Percentiles rank a stretch among this genome's conserved stretches.
phyloP scores from a whole-genome alignment of 768 basidiomycete species.

The Flagelloscypha sp. region DNA sequence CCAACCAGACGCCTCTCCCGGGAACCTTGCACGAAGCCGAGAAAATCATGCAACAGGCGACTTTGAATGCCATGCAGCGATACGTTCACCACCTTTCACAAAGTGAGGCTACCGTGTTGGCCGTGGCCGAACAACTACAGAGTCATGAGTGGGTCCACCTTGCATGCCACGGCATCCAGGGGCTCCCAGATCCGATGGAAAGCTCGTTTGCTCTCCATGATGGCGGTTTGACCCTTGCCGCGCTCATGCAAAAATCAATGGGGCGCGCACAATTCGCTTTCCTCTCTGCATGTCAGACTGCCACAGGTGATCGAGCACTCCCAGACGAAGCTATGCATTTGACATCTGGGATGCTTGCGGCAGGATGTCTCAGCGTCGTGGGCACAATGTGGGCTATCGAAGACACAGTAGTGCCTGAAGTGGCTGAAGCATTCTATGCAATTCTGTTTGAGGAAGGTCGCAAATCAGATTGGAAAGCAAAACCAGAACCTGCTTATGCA shows the following conservation, averaged over 20 bases:
- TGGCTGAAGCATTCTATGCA: slow-evolving; percentile 10
- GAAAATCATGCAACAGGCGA: background rate
- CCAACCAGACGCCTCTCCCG: slow-evolving; percentile 8
- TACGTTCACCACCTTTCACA: background rate
- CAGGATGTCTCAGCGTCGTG: slow-evolving; percentile 23
- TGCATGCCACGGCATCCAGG: slow-evolving; percentile 22
- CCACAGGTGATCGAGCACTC: slow-evolving; percentile 14
- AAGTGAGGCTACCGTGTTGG: background rate
- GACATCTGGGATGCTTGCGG: slow-evolving; percentile 21
- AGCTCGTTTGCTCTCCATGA: slow-evolving; percentile 19
- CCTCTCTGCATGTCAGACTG: slow-evolving; percentile 22
- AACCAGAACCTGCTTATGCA: slow-evolving; percentile 8
- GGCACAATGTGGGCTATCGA: slow-evolving; percentile 27
- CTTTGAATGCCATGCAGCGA: background rate
- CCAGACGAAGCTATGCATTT: slow-evolving; percentile 24
- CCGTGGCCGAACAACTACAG: slow-evolving; percentile 3
- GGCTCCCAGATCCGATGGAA: slow-evolving; percentile 15
- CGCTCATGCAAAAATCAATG: slow-evolving; percentile 13
- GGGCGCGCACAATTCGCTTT: slow-evolving; percentile 19
- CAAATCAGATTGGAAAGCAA: background rate
- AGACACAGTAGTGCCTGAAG: slow-evolving; percentile 14
- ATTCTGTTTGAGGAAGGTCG: slow-evolving; percentile 3
- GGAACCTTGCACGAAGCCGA: slow-evolving; percentile 7
- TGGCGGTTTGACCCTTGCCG: slow-evolving; percentile 13
- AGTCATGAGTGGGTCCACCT: slow-evolving; percentile 19